phyloP scores from a whole-genome alignment of 768 basidiomycete species.

The Russula vinacea region DNA sequence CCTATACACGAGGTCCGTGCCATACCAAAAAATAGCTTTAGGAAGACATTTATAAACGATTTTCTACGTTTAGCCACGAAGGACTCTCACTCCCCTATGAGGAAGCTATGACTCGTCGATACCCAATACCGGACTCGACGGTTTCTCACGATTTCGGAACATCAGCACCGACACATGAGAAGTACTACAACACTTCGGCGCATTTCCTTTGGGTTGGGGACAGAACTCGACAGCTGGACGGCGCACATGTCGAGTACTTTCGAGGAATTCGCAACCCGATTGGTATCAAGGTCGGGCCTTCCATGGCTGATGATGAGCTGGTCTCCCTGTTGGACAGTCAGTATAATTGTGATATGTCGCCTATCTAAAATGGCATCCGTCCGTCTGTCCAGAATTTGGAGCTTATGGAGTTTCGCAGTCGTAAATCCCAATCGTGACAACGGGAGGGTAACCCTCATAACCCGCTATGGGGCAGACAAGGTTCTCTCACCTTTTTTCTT shows the following conservation, averaged over 20 bases:
- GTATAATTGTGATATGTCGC: slow-evolving; percentile 32
- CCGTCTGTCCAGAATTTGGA: background rate
- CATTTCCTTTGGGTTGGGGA: slow-evolving; percentile 99
- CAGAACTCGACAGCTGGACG: slow-evolving; percentile 84
- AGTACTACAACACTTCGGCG: slow-evolving; percentile 85
- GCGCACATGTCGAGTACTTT: slow-evolving; percentile 96
- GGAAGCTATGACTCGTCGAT: slow-evolving; percentile 78
- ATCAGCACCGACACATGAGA: slow-evolving; percentile 34
- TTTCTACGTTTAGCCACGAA: slow-evolving; percentile 61
- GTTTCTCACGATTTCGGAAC: slow-evolving; percentile 15
- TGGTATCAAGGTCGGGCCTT: slow-evolving; percentile 94
- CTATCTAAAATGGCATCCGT: background rate
- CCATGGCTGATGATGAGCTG: slow-evolving; percentile 76
- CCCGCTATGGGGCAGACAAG: slow-evolving; percentile 88
- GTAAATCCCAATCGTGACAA: slow-evolving; percentile 81
- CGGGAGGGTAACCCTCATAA: slow-evolving; percentile 87
- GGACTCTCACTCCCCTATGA: slow-evolving; percentile 92
- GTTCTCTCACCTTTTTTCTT: slow-evolving; percentile 38
- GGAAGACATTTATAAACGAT: slow-evolving; percentile 1
- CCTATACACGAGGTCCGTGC: slow-evolving; percentile 77
- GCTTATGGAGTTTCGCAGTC: slow-evolving; percentile 46
- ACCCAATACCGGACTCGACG: slow-evolving; percentile 41
- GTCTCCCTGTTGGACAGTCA: slow-evolving; percentile 70
- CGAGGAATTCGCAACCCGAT: slow-evolving; percentile 89
- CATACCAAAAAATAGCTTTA: background rate